These are phyloP conservation scores for Solanum dulcamara DNA, from an alignment of 257 asterid species.

Conservation along the genomic window DNA sequence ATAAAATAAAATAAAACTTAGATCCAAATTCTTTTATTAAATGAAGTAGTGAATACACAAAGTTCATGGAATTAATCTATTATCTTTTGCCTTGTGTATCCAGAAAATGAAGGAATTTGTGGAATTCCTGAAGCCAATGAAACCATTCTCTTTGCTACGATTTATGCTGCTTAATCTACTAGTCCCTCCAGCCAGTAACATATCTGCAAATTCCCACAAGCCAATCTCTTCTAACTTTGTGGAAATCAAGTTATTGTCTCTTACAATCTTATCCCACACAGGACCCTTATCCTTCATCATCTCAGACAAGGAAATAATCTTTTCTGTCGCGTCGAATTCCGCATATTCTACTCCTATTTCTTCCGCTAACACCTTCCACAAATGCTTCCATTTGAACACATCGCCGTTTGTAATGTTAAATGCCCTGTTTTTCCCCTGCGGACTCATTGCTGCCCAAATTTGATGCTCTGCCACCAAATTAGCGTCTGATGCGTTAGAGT, in stretches of 20 bases:
- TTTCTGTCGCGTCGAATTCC: not conserved
- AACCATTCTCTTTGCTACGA: not conserved
- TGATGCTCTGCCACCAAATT: constrained; percentile 91
- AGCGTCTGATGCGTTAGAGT: constrained; percentile 68
- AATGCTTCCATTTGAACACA: constrained; percentile 34
- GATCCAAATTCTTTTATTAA: not conserved
- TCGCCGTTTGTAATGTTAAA: constrained; percentile 87
- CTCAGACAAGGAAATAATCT: not conserved
- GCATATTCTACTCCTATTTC: not conserved
- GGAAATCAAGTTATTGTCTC: not conserved
- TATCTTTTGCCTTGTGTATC: not conserved
- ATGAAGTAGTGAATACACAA: not conserved
- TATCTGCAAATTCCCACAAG: constrained; percentile 3
- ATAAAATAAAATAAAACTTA: not conserved
- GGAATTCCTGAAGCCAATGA: not conserved
- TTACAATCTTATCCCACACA: constrained; percentile 16
- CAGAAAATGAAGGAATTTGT: not conserved
- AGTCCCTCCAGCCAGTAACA: not conserved
- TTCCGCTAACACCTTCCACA: constrained; percentile 17
- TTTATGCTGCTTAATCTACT: not conserved
- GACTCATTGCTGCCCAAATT: constrained; percentile 84
- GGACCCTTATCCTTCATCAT: constrained; percentile 13
- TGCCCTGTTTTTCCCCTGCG: constrained; percentile 76
- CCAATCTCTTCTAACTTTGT: constrained; percentile 9
- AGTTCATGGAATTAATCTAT: not conserved